Evolutionary conservation across 768 basidiomycete genomes (phyloP).

Genomic region (Leucocoprinus sp.): DNA sequence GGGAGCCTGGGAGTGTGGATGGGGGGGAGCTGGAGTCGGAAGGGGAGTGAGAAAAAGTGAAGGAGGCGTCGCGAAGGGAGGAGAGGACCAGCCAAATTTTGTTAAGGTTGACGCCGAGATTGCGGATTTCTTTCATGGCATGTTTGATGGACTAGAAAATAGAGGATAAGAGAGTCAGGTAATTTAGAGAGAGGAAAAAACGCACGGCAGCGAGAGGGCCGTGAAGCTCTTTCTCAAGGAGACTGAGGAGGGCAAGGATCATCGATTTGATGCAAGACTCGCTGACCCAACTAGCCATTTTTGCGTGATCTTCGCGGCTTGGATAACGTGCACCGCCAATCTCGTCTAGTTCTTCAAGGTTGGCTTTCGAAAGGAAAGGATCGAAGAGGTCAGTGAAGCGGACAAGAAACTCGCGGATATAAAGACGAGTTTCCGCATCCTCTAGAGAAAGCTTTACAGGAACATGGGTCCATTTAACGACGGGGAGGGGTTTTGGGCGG

Average conservation of each 20-base stretch:
- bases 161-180: background rate
- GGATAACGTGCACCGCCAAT: conserved; percentile 28
- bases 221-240: conserved; percentile 39
- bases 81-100: conserved; percentile 56
- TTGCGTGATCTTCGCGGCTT: conserved; percentile 30
- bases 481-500: conserved; percentile 31
- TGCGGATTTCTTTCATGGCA: conserved; percentile 44
- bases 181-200: background rate
- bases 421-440: conserved; percentile 52
- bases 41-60: background rate
- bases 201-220: conserved; percentile 29
- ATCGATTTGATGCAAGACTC: conserved; percentile 59
- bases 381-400: conserved; percentile 52
- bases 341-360: conserved; percentile 59
- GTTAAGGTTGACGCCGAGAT: conserved; percentile 45
- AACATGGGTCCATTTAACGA: conserved; percentile 47
- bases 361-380: conserved; percentile 30
- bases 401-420: conserved; percentile 67
- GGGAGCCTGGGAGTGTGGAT: conserved; percentile 9
- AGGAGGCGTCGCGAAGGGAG: background rate
- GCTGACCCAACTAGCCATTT: conserved; percentile 49
- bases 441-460: conserved; percentile 32
- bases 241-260: conserved; percentile 50
- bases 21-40: background rate
- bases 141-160: conserved; percentile 31